phyloP scores from a whole-genome alignment of 2,329 filamentous ascomycete genomes.

The Colletotrichum sp. region DNA sequence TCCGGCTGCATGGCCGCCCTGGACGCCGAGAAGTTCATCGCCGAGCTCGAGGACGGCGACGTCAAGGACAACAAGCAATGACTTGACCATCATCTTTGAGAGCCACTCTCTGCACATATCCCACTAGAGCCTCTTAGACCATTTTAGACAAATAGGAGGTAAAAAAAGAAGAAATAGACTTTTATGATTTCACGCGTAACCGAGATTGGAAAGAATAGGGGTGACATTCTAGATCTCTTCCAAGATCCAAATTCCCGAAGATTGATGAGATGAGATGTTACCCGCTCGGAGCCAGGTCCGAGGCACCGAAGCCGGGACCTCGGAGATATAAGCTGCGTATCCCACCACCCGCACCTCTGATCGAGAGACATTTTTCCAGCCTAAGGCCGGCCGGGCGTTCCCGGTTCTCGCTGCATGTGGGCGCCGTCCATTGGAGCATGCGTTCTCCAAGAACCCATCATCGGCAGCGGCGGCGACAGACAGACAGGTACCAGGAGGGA shows the following conservation, averaged over 20 bases:
- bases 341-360: not conserved
- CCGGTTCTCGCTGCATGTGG: not conserved
- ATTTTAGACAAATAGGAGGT: not conserved
- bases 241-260: not conserved
- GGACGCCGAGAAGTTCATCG: slow-evolving; percentile 92
- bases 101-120: not conserved
- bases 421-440: not conserved
- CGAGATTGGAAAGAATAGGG: not conserved
- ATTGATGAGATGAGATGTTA: not conserved
- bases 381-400: not conserved
- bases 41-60: slow-evolving; percentile 68
- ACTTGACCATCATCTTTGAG: slow-evolving; percentile 21
- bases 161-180: slow-evolving; percentile 12
- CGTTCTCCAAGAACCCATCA: not conserved
- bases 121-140: not conserved
- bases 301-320: not conserved
- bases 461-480: not conserved
- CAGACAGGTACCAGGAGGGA: not conserved
- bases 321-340: not conserved
- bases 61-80: slow-evolving; percentile 22
- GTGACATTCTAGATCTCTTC: not conserved
- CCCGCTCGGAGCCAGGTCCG: slow-evolving; percentile 4
- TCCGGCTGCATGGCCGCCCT: slow-evolving; percentile 95
- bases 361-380: not conserved
- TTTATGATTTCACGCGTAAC: not conserved